A percentile compares a stretch with the other conserved stretches of the same genome.
Evolutionary conservation across 2,329 filamentous ascomycete genomes (phyloP).

Genomic region (Aspergillus hortae): DNA sequence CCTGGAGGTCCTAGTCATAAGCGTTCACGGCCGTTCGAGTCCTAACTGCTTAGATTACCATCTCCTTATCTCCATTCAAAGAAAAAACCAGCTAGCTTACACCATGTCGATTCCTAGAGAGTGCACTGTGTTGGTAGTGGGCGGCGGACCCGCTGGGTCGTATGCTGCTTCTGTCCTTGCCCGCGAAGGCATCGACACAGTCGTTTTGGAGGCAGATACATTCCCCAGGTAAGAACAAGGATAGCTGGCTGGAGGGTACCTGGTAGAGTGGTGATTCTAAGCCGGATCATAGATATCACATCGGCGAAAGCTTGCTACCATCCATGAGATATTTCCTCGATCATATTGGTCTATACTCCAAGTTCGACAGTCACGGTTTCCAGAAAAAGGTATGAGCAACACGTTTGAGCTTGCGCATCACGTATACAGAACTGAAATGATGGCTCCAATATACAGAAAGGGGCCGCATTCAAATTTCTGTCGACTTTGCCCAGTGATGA

Average conservation of each 20-base stretch:
- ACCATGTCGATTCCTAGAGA: neutral
- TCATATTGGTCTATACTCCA: constrained; percentile 44
- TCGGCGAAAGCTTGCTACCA: constrained; percentile 36
- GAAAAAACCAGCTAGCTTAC: too few relatives aligned
- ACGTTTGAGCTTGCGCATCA: neutral
- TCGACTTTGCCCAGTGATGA: too few relatives aligned
- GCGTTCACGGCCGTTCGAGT: too few relatives aligned
- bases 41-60: too few relatives aligned
- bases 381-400: constrained; percentile 31
- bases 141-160: constrained; percentile 47
- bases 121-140: constrained; percentile 42
- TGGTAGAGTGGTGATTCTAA: neutral
- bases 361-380: constrained; percentile 42
- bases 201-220: constrained; percentile 45
- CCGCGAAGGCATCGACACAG: constrained; percentile 44
- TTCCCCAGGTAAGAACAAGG: constrained; percentile 34
- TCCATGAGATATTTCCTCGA: constrained; percentile 42
- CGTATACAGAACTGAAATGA: constrained; percentile 1
- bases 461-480: too few relatives aligned
- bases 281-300: constrained; percentile 28
- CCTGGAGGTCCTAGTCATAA: too few relatives aligned
- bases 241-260: neutral
- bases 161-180: constrained; percentile 44
- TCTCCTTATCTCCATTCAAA: too few relatives aligned
- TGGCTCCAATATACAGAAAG: too few relatives aligned